These are phyloP conservation scores for Mariannaea sp. DNA, from an alignment of 2,329 filamentous ascomycete genomes.

Conservation along the genomic window DNA sequence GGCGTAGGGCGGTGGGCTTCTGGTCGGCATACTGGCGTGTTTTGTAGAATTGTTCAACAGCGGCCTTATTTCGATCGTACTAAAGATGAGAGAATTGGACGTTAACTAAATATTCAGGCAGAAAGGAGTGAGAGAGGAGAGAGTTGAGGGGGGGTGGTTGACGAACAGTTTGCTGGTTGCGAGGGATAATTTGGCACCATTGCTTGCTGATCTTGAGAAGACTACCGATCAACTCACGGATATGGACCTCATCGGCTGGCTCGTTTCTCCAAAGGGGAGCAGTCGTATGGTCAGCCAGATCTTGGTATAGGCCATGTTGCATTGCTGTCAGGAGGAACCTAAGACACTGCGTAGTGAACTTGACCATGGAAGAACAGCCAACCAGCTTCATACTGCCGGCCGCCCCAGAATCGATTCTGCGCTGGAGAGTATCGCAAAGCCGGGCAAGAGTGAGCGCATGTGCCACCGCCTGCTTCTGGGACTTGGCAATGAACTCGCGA, in stretches of 20 bases:
- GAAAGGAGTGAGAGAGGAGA: no score
- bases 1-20: constrained; percentile 14
- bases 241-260: constrained; percentile 39
- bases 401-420: constrained; percentile 36
- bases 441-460: constrained; percentile 45
- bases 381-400: constrained; percentile 35
- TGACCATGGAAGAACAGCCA: constrained; percentile 41
- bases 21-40: constrained; percentile 38
- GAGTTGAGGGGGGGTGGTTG: neutral
- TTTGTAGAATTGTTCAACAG: constrained; percentile 41
- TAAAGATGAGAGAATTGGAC: constrained; percentile 9
- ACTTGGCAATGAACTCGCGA: constrained; percentile 43
- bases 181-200: constrained; percentile 39
- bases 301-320: constrained; percentile 43
- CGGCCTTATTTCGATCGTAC: constrained; percentile 38
- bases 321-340: constrained; percentile 44
- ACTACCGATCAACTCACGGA: constrained; percentile 41
- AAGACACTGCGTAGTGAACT: constrained; percentile 39
- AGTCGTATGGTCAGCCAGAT: constrained; percentile 44
- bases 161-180: constrained; percentile 39
- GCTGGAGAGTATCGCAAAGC: constrained; percentile 44
- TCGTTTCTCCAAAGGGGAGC: constrained; percentile 44
- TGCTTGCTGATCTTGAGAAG: constrained; percentile 43
- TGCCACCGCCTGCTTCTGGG: constrained; percentile 47
- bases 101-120: neutral